Conservation (phyloP, 345 rosid species). For the Gossypium rotundifolium region DNA sequence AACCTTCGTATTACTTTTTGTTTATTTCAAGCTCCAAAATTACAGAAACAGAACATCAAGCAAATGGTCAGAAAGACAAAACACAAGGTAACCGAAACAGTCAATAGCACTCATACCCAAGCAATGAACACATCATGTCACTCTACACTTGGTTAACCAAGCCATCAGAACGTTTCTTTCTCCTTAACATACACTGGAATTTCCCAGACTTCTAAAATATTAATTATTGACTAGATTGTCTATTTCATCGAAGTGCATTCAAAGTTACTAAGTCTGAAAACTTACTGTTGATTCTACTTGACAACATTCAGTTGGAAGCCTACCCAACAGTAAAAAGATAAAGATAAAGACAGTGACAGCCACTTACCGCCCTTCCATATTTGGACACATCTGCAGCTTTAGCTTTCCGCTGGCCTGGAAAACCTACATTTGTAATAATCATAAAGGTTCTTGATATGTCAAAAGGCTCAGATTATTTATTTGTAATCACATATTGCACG, state of each 20-base stretch:
- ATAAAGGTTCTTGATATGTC: not conserved
- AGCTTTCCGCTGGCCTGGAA: slow-evolving; percentile 35
- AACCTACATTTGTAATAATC: slow-evolving; percentile 20
- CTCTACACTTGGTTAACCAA: not conserved
- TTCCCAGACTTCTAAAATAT: not conserved
- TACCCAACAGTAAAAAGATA: not conserved
- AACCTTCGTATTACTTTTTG: not conserved
- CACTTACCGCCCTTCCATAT: slow-evolving; percentile 43
- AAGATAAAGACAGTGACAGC: not conserved
- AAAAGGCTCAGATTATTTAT: not conserved
- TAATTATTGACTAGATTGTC: not conserved
- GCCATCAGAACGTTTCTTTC: not conserved
- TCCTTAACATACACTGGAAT: not conserved
- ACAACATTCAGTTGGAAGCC: not conserved
- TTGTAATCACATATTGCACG: not conserved
- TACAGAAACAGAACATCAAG: not conserved
- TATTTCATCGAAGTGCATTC: not conserved
- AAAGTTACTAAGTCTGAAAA: not conserved
- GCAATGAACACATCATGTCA: not conserved
- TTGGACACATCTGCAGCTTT: slow-evolving; percentile 37
- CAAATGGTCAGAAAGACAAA: not conserved
- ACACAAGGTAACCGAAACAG: not conserved
- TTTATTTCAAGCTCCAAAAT: not conserved
- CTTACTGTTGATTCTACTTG: not conserved
- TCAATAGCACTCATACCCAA: not conserved